phyloP scores from a whole-genome alignment of 2,329 filamentous ascomycete genomes.

The Paraphaeosphaeria sporulosa region DNA sequence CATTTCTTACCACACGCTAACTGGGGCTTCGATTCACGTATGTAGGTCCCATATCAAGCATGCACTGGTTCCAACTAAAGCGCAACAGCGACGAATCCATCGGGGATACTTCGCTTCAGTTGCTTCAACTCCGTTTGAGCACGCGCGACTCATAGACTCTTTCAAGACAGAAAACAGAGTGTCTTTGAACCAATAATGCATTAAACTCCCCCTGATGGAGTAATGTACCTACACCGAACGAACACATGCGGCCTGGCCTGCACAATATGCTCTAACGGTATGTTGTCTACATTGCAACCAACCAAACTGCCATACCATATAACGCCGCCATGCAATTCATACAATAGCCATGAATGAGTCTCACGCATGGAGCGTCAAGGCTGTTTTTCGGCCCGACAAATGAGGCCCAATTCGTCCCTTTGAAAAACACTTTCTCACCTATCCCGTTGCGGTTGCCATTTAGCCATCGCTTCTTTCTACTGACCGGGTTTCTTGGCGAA shows the following conservation, averaged over 20 bases:
- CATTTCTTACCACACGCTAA: too few relatives aligned
- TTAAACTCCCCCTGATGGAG: background rate
- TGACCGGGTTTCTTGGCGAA: constrained; percentile 72
- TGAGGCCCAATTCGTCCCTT: background rate
- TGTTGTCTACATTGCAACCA: constrained; percentile 9
- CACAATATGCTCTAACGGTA: constrained; percentile 5
- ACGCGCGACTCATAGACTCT: background rate
- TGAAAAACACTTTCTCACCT: background rate
- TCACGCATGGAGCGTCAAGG: background rate
- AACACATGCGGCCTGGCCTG: constrained; percentile 8
- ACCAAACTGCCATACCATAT: constrained; percentile 6
- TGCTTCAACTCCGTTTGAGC: background rate
- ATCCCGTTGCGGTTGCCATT: background rate
- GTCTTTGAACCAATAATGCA: constrained; percentile 2
- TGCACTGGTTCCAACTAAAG: too few relatives aligned
- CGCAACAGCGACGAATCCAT: too few relatives aligned
- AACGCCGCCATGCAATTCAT: constrained; percentile 10
- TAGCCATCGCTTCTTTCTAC: background rate
- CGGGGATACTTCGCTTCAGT: too few relatives aligned
- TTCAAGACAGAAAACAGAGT: background rate
- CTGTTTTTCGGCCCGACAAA: background rate
- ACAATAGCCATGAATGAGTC: constrained; percentile 1
- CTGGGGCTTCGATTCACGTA: too few relatives aligned
- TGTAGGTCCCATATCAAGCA: too few relatives aligned
- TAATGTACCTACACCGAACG: constrained; percentile 6